These are phyloP conservation scores for Colletotrichum limetticola DNA, from an alignment of 2,329 filamentous ascomycete genomes.

Conservation along the genomic window DNA sequence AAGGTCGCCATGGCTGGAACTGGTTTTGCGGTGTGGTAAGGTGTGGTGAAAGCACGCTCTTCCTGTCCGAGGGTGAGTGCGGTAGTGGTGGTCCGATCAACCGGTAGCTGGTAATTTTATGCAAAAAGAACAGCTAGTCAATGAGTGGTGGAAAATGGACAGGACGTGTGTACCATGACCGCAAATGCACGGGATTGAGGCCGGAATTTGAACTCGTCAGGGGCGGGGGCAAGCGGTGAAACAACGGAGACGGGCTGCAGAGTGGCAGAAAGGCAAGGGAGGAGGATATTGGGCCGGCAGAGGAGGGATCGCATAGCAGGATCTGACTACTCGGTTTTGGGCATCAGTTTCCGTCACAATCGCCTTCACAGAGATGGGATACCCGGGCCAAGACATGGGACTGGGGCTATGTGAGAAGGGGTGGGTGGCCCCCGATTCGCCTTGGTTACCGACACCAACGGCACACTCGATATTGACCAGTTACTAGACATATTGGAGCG, in stretches of 20 bases:
- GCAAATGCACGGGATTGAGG: conserved; percentile 25
- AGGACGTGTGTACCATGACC: background rate
- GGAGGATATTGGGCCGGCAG: conserved; percentile 22
- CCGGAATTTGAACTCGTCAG: conserved; percentile 32
- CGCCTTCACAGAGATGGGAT: background rate
- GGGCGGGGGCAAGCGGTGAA: conserved; percentile 32
- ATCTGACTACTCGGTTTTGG: conserved; percentile 10
- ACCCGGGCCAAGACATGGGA: background rate
- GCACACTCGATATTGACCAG: background rate
- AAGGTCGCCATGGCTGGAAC: conserved; percentile 73
- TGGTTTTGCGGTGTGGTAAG: background rate
- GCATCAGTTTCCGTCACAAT: conserved; percentile 16
- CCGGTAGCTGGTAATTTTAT: conserved; percentile 8
- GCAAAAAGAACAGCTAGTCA: conserved; percentile 11
- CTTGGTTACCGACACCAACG: background rate
- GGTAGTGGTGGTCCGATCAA: conserved; percentile 6
- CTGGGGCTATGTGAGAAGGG: background rate
- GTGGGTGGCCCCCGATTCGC: conserved; percentile 4
- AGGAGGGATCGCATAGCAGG: conserved; percentile 9
- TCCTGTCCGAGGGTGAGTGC: background rate
- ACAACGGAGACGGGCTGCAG: conserved; percentile 1
- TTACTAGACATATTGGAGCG: background rate
- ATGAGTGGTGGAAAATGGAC: conserved; percentile 34
- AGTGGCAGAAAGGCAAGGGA: conserved; percentile 26
- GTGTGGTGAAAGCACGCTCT: background rate